Conservation (phyloP, 225 moss, liverwort and hornwort species). For the Bryoerythrophyllum caledonicum region DNA sequence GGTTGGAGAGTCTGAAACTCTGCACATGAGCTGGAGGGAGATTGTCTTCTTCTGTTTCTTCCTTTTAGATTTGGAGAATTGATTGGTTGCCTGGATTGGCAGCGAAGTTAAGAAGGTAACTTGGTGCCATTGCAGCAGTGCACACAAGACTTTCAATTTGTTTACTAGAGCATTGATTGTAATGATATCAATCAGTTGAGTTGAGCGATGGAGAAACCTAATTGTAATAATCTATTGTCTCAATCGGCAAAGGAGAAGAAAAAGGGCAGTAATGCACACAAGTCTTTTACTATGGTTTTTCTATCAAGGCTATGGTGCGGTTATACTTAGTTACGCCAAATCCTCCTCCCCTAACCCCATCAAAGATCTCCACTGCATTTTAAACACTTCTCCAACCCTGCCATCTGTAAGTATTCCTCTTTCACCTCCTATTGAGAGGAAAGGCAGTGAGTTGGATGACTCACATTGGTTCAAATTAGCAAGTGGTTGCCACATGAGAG, state of each 20-base stretch:
- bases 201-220: background rate
- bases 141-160: background rate
- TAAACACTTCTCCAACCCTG: too few relatives aligned
- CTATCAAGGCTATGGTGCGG: too few relatives aligned
- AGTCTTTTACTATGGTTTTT: slow-evolving; percentile 11
- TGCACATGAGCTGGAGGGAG: background rate
- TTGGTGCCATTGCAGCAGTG: slow-evolving; percentile 18
- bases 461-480: too few relatives aligned
- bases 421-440: too few relatives aligned
- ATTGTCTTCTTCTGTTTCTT: background rate
- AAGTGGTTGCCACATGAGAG: too few relatives aligned
- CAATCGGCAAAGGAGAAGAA: background rate
- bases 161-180: slow-evolving; percentile 4
- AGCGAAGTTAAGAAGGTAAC: background rate
- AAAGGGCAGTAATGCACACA: slow-evolving; percentile 3
- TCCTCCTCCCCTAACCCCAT: too few relatives aligned
- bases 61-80: background rate
- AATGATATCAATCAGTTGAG: background rate
- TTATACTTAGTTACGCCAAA: too few relatives aligned
- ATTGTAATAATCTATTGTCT: background rate
- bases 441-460: too few relatives aligned
- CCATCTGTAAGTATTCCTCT: too few relatives aligned
- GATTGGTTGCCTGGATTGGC: slow-evolving; percentile 22
- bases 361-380: too few relatives aligned
- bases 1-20: background rate